phyloP scores from a whole-genome alignment of 805 yeast genomes.

The Candida tibetensis region DNA sequence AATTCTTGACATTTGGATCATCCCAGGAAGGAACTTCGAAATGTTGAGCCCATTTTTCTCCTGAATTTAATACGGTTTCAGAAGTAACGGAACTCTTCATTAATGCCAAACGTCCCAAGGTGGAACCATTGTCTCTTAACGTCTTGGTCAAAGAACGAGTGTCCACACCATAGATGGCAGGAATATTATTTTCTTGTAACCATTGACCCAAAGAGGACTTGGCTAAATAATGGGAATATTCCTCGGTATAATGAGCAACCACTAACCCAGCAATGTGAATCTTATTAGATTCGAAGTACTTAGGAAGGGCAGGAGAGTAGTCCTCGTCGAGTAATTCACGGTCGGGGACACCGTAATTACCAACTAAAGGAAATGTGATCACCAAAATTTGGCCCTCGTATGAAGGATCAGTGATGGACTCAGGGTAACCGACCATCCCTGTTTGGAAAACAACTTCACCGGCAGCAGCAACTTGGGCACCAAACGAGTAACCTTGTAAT shows the following conservation, averaged over 20 bases:
- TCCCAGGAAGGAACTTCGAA: slow-evolving; percentile 84
- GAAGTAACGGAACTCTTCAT: slow-evolving; percentile 41
- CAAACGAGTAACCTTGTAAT: slow-evolving; percentile 94
- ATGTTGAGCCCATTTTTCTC: slow-evolving; percentile 52
- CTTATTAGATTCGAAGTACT: slow-evolving; percentile 86
- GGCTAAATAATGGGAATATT: slow-evolving; percentile 92
- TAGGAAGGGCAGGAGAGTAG: slow-evolving; percentile 71
- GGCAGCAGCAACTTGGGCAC: slow-evolving; percentile 83
- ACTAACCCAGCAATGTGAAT: slow-evolving; percentile 97
- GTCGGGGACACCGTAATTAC: slow-evolving; percentile 99
- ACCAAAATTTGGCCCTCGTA: slow-evolving; percentile 97
- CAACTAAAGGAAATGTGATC: slow-evolving; percentile 93
- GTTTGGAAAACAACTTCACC: slow-evolving; percentile 99
- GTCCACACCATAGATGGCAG: slow-evolving; percentile 97
- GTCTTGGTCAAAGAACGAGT: slow-evolving; percentile 92
- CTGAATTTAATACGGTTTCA: slow-evolving; percentile 29
- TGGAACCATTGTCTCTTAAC: slow-evolving; percentile 89
- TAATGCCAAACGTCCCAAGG: slow-evolving; percentile 81
- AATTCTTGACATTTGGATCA: slow-evolving; percentile 87
- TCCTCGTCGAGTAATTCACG: slow-evolving; percentile 68
- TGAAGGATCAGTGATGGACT: slow-evolving; percentile 96
- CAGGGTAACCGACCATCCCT: slow-evolving; percentile 99
- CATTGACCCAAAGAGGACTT: slow-evolving; percentile 88
- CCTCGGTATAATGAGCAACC: slow-evolving; percentile 95
- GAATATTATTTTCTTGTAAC: slow-evolving; percentile 88